phyloP scores from a whole-genome alignment of 805 yeast genomes.

The Lachancea dasiensis region DNA sequence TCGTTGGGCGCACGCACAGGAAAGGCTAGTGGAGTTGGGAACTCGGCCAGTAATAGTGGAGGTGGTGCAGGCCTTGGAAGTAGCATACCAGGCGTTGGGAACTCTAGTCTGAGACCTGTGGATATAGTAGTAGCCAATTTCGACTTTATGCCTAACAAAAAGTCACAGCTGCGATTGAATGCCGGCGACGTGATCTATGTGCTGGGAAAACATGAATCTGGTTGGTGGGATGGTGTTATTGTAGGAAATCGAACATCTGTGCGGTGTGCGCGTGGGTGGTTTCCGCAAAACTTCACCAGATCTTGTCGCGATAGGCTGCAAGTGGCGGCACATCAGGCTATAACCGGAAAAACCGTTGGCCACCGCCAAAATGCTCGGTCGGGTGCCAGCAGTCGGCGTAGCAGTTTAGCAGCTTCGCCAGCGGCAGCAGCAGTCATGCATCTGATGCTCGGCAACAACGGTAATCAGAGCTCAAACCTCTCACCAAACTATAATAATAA shows the following conservation, averaged over 20 bases:
- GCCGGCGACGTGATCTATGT: slow-evolving; percentile 67
- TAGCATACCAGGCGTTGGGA: neutral
- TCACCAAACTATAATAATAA: neutral
- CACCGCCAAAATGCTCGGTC: slow-evolving; percentile 3
- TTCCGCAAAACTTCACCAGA: slow-evolving; percentile 61
- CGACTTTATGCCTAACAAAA: slow-evolving; percentile 15
- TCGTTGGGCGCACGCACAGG: neutral
- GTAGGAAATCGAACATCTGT: slow-evolving; percentile 29
- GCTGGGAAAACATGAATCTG: slow-evolving; percentile 51
- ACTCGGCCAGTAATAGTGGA: neutral
- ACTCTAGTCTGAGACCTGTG: slow-evolving; percentile 7
- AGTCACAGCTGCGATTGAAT: slow-evolving; percentile 13
- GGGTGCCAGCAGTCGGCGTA: slow-evolving; percentile 7
- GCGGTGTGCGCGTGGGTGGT: slow-evolving; percentile 65
- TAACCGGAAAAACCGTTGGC: slow-evolving; percentile 24
- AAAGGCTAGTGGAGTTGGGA: neutral
- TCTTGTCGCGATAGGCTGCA: slow-evolving; percentile 22
- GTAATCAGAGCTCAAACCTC: neutral
- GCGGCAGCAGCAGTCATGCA: neutral
- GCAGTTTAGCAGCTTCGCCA: slow-evolving; percentile 2
- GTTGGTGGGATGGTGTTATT: slow-evolving; percentile 82
- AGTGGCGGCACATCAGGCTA: slow-evolving; percentile 18
- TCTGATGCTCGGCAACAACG: neutral
- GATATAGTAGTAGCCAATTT: slow-evolving; percentile 21
- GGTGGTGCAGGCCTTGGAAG: no score